A percentile compares a stretch with the other conserved stretches of the same genome.
Conservation (phyloP, 2,329 filamentous ascomycete genomes). For the Cercospora citrullina region DNA sequence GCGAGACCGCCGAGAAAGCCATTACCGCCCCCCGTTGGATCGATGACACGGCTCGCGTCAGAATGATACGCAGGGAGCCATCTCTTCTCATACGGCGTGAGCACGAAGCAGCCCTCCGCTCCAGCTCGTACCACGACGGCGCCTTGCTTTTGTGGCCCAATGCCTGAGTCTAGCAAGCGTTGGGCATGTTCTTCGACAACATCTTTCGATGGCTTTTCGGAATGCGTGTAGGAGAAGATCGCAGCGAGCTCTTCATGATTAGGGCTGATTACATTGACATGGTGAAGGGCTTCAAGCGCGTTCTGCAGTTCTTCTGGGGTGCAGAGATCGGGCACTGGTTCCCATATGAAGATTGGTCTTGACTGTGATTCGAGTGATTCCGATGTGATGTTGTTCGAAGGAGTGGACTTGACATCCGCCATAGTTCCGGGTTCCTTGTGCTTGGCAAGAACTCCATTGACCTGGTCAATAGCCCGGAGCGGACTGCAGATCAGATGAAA, state of each 20-base stretch:
- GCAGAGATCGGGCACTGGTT: constrained; percentile 89
- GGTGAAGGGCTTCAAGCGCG: constrained; percentile 54
- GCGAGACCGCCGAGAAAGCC: constrained; percentile 71
- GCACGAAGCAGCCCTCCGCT: constrained; percentile 66
- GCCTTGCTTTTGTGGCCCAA: constrained; percentile 39
- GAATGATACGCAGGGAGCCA: constrained; percentile 80
- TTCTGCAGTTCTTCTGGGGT: constrained; percentile 62
- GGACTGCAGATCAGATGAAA: constrained; percentile 90
- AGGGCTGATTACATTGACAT: constrained; percentile 66
- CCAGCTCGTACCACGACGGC: constrained; percentile 70
- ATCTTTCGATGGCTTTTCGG: constrained; percentile 25
- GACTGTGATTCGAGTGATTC: constrained; percentile 26
- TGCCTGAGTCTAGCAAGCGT: constrained; percentile 34
- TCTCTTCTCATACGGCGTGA: constrained; percentile 36
- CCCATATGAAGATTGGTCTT: constrained; percentile 80
- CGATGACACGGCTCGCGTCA: constrained; percentile 62
- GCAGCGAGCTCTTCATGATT: constrained; percentile 87
- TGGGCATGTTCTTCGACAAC: constrained; percentile 44
- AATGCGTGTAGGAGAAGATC: constrained; percentile 64
- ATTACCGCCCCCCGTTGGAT: constrained; percentile 93
- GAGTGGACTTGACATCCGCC: neutral
- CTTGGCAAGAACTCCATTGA: constrained; percentile 62
- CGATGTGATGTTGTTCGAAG: neutral
- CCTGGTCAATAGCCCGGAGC: constrained; percentile 71
- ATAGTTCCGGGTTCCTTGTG: neutral